Conservation (phyloP, 2,329 filamentous ascomycete genomes). For the Didymella pinodella region DNA sequence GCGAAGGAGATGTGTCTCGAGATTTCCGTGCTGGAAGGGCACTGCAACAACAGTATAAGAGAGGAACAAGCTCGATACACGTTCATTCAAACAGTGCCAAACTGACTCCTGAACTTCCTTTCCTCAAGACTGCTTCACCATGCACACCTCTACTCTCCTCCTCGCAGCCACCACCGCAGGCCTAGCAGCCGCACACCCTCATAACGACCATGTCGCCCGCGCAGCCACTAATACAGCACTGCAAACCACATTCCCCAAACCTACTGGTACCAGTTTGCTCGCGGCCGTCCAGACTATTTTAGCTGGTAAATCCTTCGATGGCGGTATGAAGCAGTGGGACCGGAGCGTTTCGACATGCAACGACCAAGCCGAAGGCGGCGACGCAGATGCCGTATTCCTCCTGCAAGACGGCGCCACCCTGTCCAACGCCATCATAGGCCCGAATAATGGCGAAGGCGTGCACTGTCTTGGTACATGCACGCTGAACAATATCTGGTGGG, state of each 20-base stretch:
- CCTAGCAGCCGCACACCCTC: not conserved
- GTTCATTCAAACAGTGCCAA: not conserved
- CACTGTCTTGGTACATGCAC: not conserved
- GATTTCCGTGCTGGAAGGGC: not conserved
- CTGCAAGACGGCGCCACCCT: not conserved
- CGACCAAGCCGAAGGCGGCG: not conserved
- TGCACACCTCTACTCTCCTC: constrained; percentile 10
- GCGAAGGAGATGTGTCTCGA: not conserved
- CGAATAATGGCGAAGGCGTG: not conserved
- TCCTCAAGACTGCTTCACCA: not conserved
- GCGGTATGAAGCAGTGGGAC: not conserved
- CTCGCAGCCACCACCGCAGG: constrained; percentile 6
- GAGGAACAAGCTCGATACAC: not conserved
- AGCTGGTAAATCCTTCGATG: not conserved
- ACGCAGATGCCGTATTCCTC: not conserved
- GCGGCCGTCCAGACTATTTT: not conserved
- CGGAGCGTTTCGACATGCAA: not conserved
- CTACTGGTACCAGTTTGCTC: not conserved
- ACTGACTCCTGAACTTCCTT: not conserved
- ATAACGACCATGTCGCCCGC: not conserved
- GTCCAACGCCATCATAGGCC: not conserved
- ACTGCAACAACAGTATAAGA: not conserved
- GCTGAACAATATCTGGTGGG: not conserved
- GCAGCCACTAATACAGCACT: not conserved
- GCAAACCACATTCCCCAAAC: not conserved